Conservation (phyloP, 306 rosid genomes). For the Glycine latifolia region DNA sequence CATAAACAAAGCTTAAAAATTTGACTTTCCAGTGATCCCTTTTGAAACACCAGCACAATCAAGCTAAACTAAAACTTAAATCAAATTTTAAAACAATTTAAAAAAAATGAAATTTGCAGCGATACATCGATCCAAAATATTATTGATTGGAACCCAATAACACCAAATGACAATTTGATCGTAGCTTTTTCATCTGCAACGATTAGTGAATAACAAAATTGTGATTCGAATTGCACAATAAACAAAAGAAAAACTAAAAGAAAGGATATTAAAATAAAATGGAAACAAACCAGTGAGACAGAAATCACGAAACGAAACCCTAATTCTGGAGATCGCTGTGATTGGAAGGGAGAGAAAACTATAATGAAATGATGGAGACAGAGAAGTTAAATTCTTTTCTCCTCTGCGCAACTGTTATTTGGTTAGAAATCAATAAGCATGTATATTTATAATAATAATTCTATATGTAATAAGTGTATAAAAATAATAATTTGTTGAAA, state of each 20-base stretch:
- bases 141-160: background rate
- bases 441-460: no score
- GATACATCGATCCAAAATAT: background rate
- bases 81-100: background rate
- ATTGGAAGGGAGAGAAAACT: conserved; percentile 15
- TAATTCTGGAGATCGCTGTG: conserved; percentile 45
- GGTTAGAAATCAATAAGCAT: background rate
- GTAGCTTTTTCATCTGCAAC: background rate
- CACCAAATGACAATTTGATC: conserved; percentile 1
- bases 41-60: conserved; percentile 4
- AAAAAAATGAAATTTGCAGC: background rate
- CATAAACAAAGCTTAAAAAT: no score
- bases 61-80: conserved; percentile 26
- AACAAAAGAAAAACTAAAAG: background rate
- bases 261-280: background rate
- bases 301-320: conserved; percentile 41
- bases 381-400: conserved; percentile 8
- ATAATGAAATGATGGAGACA: background rate
- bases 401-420: background rate
- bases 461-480: no score
- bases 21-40: background rate
- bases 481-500: no score
- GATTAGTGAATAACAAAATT: background rate
- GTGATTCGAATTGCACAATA: conserved; percentile 8
- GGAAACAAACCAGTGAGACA: conserved; percentile 53